These are phyloP conservation scores for Vicia villosa DNA, from an alignment of 306 rosid genomes.

Conservation along the genomic window DNA sequence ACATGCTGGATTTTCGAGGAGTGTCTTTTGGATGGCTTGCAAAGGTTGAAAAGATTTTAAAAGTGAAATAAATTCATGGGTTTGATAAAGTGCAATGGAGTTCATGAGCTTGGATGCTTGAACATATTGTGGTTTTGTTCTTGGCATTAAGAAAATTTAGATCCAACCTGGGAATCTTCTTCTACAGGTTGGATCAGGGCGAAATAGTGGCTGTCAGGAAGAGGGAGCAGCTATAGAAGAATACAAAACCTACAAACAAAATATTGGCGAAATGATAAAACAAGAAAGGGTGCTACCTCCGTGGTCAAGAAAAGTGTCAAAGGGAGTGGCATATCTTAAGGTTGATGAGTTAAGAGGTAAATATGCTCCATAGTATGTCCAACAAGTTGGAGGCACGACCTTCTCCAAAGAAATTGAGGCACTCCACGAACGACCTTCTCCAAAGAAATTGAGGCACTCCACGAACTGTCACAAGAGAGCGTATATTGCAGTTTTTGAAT, in stretches of 20 bases:
- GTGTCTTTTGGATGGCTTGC: background rate
- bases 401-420: too few species aligned
- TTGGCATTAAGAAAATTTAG: background rate
- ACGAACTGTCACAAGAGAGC: too few species aligned
- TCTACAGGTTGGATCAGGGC: background rate
- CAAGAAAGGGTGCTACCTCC: background rate
- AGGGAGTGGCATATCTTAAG: too few species aligned
- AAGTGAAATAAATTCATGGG: background rate
- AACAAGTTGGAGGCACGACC: too few species aligned
- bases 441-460: too few species aligned
- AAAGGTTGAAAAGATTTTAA: background rate
- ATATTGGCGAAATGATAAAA: background rate
- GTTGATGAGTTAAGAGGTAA: too few species aligned
- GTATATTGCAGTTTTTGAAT: too few species aligned
- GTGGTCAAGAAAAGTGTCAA: too few species aligned
- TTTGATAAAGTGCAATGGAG: background rate
- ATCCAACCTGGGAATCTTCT: background rate
- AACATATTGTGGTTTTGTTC: too few species aligned
- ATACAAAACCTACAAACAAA: background rate
- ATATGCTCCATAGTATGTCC: too few species aligned
- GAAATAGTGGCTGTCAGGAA: background rate
- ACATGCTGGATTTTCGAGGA: background rate
- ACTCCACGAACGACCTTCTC: too few species aligned
- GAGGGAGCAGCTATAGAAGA: background rate
- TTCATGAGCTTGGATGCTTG: too few species aligned